Evolutionary conservation across 2,329 filamentous ascomycete species (phyloP).

Genomic region (Botryotinia narcissicola): DNA sequence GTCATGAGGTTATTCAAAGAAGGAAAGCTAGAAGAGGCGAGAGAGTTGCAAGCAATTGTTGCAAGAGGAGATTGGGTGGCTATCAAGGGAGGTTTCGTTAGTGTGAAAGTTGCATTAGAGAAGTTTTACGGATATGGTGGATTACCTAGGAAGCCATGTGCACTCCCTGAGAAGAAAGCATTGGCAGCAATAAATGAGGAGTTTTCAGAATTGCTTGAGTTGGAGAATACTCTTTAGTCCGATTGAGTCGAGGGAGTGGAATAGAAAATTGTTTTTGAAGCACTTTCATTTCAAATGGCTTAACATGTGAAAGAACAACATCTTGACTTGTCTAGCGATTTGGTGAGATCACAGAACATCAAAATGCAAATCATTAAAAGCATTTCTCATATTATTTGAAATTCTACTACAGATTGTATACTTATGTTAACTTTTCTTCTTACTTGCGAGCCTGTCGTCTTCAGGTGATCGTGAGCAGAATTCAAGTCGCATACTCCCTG

Average conservation of each 20-base stretch:
- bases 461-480: neutral
- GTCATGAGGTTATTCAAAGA: constrained; percentile 55
- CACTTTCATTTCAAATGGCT: neutral
- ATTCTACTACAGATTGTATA: neutral
- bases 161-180: neutral
- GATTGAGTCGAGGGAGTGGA: no score
- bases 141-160: constrained; percentile 53
- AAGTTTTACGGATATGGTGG: constrained; percentile 61
- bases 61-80: constrained; percentile 65
- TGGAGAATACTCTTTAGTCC: neutral
- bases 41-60: constrained; percentile 58
- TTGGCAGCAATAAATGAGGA: constrained; percentile 1
- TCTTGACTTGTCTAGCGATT: neutral
- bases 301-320: neutral
- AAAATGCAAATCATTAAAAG: neutral
- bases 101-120: constrained; percentile 61
- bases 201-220: constrained; percentile 3
- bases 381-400: neutral
- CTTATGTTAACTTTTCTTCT: neutral
- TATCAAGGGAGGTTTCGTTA: constrained; percentile 63
- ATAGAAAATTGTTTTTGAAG: neutral
- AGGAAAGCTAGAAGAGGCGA: constrained; percentile 56
- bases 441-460: neutral
- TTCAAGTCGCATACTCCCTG: neutral
- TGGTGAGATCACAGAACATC: neutral